Base-by-base conservation (phyloP, 148 eudicot species). In the Rhododendron griersonianum region DNA sequence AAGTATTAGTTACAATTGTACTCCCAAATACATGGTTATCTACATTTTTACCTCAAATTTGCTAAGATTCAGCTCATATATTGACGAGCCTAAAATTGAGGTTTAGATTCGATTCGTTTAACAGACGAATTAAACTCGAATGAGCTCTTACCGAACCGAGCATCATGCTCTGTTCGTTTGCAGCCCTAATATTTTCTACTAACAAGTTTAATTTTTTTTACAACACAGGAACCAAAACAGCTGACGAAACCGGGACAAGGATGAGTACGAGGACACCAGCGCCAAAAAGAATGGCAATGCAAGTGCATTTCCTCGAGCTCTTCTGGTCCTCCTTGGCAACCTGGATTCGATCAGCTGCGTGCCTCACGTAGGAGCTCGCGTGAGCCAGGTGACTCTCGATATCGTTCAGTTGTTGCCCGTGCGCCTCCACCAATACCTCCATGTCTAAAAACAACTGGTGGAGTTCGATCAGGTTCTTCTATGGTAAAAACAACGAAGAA, bases 341-440 rank as follows among this genome's bases (percentile, higher is more conserved):
- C 23, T 81, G 89, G 1, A 91, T 85, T 67, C 87, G 87, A 5
- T 89, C 91, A 2, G 93, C 87, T 0, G 93, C 95, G 11, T 91
- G 87, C 37, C 92, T 83, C 0, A 93, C 91, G 50, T 91, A 93
- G 1, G 93, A 93, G 44, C 44, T 93, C 0, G 95, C 92, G 2
- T 91, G 93, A 1, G 91, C 90, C 71, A 93, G 93, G 16, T 91
- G 92, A 80, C 90, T 89, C 93, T 41, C 44, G 28, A 93, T 93
- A 61, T 88, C 87, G 63, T 91, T 89, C 0, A 91, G 83, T 5
- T 90, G 95, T 13, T 88, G 92, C 13, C 93, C 95, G 19, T 93
- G 95, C 3, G 92, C 90, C 87, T 91, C 96, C 19, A 92, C 96
- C 19, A 93, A 78, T 18, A 96, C 92, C 30, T 95, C 96, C 94